Conservation (phyloP, 2,329 filamentous ascomycete species). For the Epichloe festucae region DNA sequence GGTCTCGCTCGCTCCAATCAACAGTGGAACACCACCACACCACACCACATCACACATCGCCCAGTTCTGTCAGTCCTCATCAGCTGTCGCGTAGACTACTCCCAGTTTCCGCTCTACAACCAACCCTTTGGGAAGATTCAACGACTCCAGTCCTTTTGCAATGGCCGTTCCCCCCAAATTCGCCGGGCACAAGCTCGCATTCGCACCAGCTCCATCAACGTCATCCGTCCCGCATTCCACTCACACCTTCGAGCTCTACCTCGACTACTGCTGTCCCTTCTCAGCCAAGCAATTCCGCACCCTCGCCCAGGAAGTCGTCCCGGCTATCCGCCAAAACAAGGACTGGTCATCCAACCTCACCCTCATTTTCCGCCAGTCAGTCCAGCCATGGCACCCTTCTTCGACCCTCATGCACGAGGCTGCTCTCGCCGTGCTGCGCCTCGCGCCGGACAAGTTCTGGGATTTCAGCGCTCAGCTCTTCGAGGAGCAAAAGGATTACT, state of each 20-base stretch:
- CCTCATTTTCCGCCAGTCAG: conserved; percentile 78
- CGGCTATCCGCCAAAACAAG: conserved; percentile 50
- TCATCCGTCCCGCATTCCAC: conserved; percentile 29
- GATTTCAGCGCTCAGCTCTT: conserved; percentile 58
- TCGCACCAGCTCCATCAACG: conserved; percentile 24
- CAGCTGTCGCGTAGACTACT: no score
- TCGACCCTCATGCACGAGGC: conserved; percentile 74
- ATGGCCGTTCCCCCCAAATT: conserved; percentile 77
- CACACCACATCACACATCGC: no score
- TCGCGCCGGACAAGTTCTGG: conserved; percentile 65
- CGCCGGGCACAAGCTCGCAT: conserved; percentile 54
- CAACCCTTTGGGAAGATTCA: no score
- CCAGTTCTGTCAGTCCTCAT: no score
- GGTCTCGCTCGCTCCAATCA: no score
- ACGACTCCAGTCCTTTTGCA: neutral
- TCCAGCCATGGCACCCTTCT: conserved; percentile 91
- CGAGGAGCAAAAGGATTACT: conserved; percentile 57
- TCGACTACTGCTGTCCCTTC: conserved; percentile 83
- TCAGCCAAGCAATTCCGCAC: conserved; percentile 63
- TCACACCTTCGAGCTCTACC: conserved; percentile 53
- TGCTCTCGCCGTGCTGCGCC: conserved; percentile 62
- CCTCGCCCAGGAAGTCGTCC: conserved; percentile 52
- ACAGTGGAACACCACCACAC: no score
- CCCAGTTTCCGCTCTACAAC: no score
- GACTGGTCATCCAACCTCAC: conserved; percentile 43